Evolutionary conservation across 2,329 filamentous ascomycete species (phyloP).

Genomic region (Penicillium expansum): DNA sequence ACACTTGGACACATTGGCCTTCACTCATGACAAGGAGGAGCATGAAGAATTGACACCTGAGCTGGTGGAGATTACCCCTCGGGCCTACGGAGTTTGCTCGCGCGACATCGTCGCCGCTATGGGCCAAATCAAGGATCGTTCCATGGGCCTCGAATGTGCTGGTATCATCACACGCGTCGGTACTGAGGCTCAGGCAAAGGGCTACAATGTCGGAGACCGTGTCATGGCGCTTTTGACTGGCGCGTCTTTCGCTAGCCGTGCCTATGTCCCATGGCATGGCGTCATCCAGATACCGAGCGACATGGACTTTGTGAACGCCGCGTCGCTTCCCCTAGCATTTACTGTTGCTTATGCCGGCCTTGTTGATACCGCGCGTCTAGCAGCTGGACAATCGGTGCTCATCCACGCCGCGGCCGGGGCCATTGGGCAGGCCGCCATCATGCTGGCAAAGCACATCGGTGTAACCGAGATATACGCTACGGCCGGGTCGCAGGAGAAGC

Average conservation of each 20-base stretch:
- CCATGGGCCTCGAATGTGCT: background rate
- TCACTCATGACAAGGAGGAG: background rate
- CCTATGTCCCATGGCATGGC: background rate
- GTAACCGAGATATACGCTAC: background rate
- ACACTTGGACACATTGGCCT: slow-evolving; percentile 1
- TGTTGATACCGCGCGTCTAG: too few relatives aligned
- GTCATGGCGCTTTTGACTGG: background rate
- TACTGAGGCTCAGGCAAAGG: background rate
- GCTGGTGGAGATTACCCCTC: background rate
- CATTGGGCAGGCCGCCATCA: background rate
- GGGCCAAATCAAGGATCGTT: background rate
- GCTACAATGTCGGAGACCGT: background rate
- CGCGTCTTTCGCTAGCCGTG: background rate
- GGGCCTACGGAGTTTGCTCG: too few relatives aligned
- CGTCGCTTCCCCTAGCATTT: background rate
- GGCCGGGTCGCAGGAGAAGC: background rate
- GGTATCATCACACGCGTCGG: background rate
- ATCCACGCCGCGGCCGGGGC: background rate
- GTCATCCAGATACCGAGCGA: too few relatives aligned
- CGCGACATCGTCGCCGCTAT: background rate
- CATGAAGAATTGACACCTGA: too few relatives aligned
- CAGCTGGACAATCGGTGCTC: background rate
- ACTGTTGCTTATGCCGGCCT: background rate
- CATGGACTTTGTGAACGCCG: background rate
- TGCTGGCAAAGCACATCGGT: background rate